phyloP scores from a whole-genome alignment of 1,284 basidiomycete genomes.

The Moniliella sp. region DNA sequence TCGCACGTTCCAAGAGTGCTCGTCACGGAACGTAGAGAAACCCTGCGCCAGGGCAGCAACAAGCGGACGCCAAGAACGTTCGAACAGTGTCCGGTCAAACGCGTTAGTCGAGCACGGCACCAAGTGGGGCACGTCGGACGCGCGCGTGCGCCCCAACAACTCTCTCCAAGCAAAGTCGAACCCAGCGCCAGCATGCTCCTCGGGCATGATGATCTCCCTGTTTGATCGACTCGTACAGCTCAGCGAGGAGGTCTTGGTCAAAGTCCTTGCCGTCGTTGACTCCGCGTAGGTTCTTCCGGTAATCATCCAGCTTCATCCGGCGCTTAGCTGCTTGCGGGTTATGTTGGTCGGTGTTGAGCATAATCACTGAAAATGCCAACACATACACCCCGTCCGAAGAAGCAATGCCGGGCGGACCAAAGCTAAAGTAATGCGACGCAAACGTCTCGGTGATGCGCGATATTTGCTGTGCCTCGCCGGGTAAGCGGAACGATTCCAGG shows the following conservation, averaged over 20 bases:
- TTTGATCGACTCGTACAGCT: constrained; percentile 81
- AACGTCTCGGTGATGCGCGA: constrained; percentile 82
- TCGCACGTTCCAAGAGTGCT: constrained; percentile 84
- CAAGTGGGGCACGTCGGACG: constrained; percentile 58
- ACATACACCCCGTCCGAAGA: constrained; percentile 83
- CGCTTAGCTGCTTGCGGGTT: constrained; percentile 85
- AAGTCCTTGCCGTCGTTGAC: constrained; percentile 76
- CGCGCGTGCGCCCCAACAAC: constrained; percentile 57
- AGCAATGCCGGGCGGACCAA: constrained; percentile 71
- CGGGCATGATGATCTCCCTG: constrained; percentile 86
- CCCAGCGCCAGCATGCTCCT: constrained; percentile 89
- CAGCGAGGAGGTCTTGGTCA: constrained; percentile 58
- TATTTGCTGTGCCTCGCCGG: constrained; percentile 88
- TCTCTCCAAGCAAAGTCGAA: constrained; percentile 99
- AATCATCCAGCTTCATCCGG: constrained; percentile 88
- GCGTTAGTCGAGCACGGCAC: constrained; percentile 54
- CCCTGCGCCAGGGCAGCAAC: constrained; percentile 44
- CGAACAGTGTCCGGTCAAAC: constrained; percentile 86
- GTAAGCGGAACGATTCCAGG: constrained; percentile 76
- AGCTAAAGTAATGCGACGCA: constrained; percentile 69
- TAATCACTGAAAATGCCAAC: constrained; percentile 79
- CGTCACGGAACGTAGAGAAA: constrained; percentile 86
- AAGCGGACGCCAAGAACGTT: constrained; percentile 65
- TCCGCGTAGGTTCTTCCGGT: constrained; percentile 70
- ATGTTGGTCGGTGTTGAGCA: constrained; percentile 94